phyloP scores from a whole-genome alignment of 2,329 filamentous ascomycete species.

The Botrytis galanthina region DNA sequence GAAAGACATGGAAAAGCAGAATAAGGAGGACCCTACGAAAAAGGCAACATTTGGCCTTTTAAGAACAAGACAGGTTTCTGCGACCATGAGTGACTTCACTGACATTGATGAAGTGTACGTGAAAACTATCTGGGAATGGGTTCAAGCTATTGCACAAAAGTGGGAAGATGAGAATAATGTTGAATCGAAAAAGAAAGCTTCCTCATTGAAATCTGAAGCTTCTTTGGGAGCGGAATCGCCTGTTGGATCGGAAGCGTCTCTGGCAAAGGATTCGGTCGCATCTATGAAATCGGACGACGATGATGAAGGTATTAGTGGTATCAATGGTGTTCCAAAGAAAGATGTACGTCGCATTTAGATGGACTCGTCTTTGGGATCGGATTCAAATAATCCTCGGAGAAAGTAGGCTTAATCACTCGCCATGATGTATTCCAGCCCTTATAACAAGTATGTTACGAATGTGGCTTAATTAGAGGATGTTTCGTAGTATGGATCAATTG shows the following conservation, averaged over 20 bases:
- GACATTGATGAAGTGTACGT: neutral
- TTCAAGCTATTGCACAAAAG: neutral
- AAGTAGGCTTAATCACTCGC: neutral
- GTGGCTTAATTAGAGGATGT: neutral
- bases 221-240: neutral
- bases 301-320: neutral
- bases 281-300: neutral
- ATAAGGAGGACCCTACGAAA: neutral
- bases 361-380: neutral
- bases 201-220: neutral
- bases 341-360: neutral
- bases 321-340: neutral
- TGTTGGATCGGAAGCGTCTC: neutral
- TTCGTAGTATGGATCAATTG: neutral
- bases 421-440: neutral
- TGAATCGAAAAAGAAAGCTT: neutral
- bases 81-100: neutral
- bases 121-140: neutral
- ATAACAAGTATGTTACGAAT: neutral
- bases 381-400: neutral
- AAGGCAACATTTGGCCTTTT: neutral
- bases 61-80: constrained; percentile 5
- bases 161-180: neutral
- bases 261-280: neutral
- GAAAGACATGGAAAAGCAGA: neutral